Conservation (phyloP, 78 protist genomes). For the Pigoraptor vietnamica region DNA sequence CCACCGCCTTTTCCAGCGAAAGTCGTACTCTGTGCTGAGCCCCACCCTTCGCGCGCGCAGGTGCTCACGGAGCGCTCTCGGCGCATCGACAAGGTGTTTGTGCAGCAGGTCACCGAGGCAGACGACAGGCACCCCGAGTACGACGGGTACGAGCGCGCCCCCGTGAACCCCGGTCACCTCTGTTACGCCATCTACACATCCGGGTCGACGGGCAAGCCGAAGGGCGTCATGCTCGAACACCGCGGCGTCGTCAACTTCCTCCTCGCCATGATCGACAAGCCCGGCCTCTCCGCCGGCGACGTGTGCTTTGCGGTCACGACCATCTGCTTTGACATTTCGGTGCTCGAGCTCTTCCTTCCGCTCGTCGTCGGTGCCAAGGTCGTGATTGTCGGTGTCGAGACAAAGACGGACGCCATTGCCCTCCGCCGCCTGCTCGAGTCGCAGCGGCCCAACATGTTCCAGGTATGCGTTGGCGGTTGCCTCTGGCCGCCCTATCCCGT, state of each 20-base stretch:
- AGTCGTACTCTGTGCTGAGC: too few species aligned
- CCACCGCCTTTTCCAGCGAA: too few species aligned
- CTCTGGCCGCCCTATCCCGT: too few species aligned
- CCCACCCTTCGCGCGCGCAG: too few species aligned
- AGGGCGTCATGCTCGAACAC: conserved; percentile 28
- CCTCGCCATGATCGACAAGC: conserved; percentile 1
- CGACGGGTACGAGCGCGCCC: not conserved
- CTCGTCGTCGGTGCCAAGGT: conserved; percentile 10
- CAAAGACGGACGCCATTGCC: not conserved
- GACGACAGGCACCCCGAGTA: too few species aligned
- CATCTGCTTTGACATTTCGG: conserved; percentile 35
- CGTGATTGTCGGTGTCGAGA: not conserved
- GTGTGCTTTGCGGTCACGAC: conserved; percentile 24
- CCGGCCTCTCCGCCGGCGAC: not conserved
- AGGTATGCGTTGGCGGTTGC: not conserved
- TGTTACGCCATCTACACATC: conserved; percentile 16
- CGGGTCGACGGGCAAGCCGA: conserved; percentile 30
- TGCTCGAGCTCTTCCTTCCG: conserved; percentile 28
- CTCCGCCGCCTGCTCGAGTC: not conserved
- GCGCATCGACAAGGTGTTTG: too few species aligned
- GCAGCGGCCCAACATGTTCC: not conserved
- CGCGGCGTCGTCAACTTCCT: conserved; percentile 16
- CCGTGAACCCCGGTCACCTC: not conserved
- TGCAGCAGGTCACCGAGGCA: too few species aligned
- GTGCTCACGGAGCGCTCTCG: too few species aligned